Base-by-base conservation (phyloP, 2,329 filamentous ascomycete genomes). In the Lachnellula hyalina region DNA sequence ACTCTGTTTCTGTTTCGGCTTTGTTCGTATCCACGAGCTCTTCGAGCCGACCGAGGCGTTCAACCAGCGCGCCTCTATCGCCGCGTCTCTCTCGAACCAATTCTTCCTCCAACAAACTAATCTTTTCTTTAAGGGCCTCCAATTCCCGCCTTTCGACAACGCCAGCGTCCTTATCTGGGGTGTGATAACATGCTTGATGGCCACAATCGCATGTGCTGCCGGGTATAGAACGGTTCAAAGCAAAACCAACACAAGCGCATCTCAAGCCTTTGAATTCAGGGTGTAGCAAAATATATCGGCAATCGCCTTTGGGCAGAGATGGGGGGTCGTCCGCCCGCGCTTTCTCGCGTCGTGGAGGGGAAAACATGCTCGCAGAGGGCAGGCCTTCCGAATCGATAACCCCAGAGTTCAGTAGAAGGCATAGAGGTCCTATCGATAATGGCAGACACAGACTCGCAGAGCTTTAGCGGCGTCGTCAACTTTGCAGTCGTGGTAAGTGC, bases 141-240 rank as follows among this genome's bases (percentile, higher is more conserved):
- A 81, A 62, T 58, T 82, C 80, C 19, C 70, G 71, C 55, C 68
- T 74, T 55, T 76, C 75, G 1, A 69, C 67, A 6, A 75, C 70
- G 12, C 70, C 66, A 52, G 79, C 75, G 28, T 74, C 69, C n/a
- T 74, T 73, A 59, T 74, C 60, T 15, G 58, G 73, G 55, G 78
- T 71, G 63, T 84, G 81, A 63, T 79, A 84, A 67, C 81, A 84
- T 35, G 81, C 78, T 51, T 82, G 74, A 64, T 84, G 81, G 5
- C 81, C 81, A 61, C 81, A 84, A 49, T 81, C 75, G 62, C 81
- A 84, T 19, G 71, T 75, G 51, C 79, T 78, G 38, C 80, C 76
- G 1, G 81, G 80, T 11, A 79, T 70, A n/a, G 72, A 66, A 49
- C 72, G 73, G 66, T 82, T 83, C 54, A 79, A 74, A 4, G 76